Base-by-base conservation (phyloP, 1,139 yeast species). In the Lodderomyces metapsilosis region DNA sequence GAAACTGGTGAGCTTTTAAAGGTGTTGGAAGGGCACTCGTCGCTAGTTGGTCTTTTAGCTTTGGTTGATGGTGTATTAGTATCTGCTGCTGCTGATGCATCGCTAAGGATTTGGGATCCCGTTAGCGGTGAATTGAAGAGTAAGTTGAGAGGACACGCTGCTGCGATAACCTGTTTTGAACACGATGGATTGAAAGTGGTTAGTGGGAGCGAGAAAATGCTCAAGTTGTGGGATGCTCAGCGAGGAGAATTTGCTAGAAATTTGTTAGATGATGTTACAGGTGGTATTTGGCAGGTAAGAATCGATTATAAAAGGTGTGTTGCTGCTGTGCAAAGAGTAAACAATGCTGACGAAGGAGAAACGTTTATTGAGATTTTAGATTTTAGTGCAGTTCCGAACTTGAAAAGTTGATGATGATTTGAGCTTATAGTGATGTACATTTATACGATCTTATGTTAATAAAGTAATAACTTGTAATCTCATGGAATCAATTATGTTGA, bases 1-100 rank as follows among this genome's bases (percentile, higher is more conserved):
- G 81, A 77, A 50, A 75, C 84, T 23, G 97, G 97, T 9, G 74
- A 79, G 37, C 69, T 84, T 34, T 58, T 86, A 22, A 71, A 78
- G 42, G 76, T 87, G 1, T 65, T 88, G 31, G 87, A 81, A 45
- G 97, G 97, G 0, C 98, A 92, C 61, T 82, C 88, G 0, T 87
- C 94, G 11, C 67, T 92, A 16, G 98, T 92, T 16, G 98, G 98
- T 0, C 68, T 92, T 17, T 71, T 94, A 25, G 89, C 87, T 37
- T 73, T 91, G 18, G 83, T 88, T 7, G 82, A 86, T 34, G 82
- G 84, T 16, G 82, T 81, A 34, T 71, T 92, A n/a, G 96, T 92
- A 2, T 85, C 95, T 31, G 98, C 97, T 0, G 98, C 98, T 1
- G 98, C 98, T 0, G 98, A 92, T 59, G 80, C 95, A 1, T 84